Conservation (phyloP, 2,329 filamentous ascomycete genomes). For the Diaporthe velutina region DNA sequence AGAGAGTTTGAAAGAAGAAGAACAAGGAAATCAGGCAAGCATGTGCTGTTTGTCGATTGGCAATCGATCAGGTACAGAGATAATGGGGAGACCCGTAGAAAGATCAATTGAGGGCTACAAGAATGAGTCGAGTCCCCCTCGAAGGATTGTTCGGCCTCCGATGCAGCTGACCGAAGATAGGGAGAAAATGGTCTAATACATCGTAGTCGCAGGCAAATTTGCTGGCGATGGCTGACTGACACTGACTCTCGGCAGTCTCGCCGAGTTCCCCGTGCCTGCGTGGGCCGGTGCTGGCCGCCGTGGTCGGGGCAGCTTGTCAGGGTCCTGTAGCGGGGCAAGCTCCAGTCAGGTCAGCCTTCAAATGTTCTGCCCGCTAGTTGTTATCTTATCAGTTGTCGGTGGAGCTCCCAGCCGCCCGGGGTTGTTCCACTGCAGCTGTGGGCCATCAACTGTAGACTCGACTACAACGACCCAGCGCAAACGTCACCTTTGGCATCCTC, state of each 20-base stretch:
- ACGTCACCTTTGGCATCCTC: background rate
- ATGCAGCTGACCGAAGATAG: conserved; percentile 15
- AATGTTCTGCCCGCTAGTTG: background rate
- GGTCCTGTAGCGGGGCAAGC: conserved; percentile 16
- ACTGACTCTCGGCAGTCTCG: conserved; percentile 21
- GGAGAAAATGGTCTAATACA: conserved; percentile 1
- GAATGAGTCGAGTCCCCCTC: background rate
- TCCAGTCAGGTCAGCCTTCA: background rate
- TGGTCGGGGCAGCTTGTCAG: conserved; percentile 26
- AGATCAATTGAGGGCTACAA: conserved; percentile 13
- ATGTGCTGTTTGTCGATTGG: background rate
- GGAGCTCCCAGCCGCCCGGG: conserved; percentile 10
- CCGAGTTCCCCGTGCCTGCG: conserved; percentile 32
- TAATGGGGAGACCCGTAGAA: background rate
- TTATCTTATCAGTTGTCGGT: conserved; percentile 28
- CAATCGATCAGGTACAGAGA: background rate
- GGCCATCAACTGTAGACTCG: background rate
- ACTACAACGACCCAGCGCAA: background rate
- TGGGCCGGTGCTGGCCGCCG: conserved; percentile 29
- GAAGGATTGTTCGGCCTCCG: conserved; percentile 31
- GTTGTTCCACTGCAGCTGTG: conserved; percentile 4
- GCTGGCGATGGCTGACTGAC: conserved; percentile 26
- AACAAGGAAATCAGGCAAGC: conserved; percentile 11
- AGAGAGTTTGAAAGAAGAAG: background rate
- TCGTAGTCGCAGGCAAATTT: conserved; percentile 6